Percentiles rank a stretch among this genome's conserved stretches.
Conservation (phyloP, 441 rosid species). For the Populus hybrid region DNA sequence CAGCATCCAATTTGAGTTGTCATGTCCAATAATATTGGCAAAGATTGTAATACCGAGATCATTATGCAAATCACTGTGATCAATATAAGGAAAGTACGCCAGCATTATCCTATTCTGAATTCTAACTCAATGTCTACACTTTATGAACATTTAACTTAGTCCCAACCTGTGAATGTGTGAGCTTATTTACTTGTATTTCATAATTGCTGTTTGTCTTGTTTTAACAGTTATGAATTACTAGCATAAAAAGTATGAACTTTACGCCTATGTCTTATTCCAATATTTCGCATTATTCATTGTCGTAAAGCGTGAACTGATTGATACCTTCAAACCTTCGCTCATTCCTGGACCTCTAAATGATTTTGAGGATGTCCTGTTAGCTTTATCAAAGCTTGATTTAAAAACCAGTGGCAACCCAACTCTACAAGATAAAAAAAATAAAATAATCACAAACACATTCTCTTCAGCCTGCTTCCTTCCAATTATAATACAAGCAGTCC, state of each 20-base stretch:
- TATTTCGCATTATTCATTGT: not conserved
- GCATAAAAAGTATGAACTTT: not conserved
- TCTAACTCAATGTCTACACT: not conserved
- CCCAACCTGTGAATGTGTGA: not conserved
- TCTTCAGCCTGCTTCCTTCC: not conserved
- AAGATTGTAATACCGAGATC: not conserved
- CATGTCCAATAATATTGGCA: not conserved
- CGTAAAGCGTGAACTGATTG: not conserved
- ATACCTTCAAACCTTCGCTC: slow-evolving; percentile 82
- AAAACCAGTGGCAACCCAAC: slow-evolving; percentile 78
- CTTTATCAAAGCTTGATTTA: slow-evolving; percentile 96
- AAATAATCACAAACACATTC: not conserved
- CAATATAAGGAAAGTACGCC: not conserved
- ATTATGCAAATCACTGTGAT: not conserved
- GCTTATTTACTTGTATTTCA: not conserved
- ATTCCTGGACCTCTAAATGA: slow-evolving; percentile 93
- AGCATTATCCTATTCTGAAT: not conserved
- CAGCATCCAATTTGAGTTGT: not conserved
- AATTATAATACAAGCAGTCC: not conserved
- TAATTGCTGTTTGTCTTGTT: not conserved
- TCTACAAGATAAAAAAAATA: slow-evolving; percentile 34
- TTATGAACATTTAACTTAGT: not conserved
- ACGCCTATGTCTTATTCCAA: not conserved
- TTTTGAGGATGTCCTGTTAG: slow-evolving; percentile 81
- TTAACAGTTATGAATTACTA: not conserved